A percentile compares a stretch with the other conserved stretches of the same genome.
phyloP scores from a whole-genome alignment of 805 yeast species.

The Zygosaccharomyces bailii region DNA sequence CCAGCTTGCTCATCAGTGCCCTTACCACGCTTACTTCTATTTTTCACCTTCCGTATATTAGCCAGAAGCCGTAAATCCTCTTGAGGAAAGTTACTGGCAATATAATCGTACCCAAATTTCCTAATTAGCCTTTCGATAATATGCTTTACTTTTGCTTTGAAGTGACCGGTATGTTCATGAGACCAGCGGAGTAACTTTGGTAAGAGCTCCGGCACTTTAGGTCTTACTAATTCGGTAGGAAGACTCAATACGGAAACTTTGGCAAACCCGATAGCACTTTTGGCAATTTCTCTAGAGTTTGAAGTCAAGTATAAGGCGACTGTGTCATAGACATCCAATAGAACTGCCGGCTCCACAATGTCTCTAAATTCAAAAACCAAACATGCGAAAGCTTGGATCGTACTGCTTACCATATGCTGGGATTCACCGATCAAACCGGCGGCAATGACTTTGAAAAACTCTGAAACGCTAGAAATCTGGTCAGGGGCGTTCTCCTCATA shows the following conservation, averaged over 20 bases:
- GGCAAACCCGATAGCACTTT: slow-evolving; percentile 89
- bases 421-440: slow-evolving; percentile 95
- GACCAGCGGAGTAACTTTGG: slow-evolving; percentile 84
- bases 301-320: slow-evolving; percentile 88
- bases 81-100: slow-evolving; percentile 83
- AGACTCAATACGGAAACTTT: slow-evolving; percentile 82
- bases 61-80: slow-evolving; percentile 79
- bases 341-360: slow-evolving; percentile 52
- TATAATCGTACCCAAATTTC: slow-evolving; percentile 83
- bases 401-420: slow-evolving; percentile 96
- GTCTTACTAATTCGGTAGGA: slow-evolving; percentile 70
- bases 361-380: slow-evolving; percentile 81
- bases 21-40: slow-evolving; percentile 74
- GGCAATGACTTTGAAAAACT: slow-evolving; percentile 86
- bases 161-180: slow-evolving; percentile 93
- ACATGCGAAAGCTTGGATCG: slow-evolving; percentile 85
- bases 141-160: slow-evolving; percentile 89
- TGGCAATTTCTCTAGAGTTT: slow-evolving; percentile 88
- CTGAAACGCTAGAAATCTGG: slow-evolving; percentile 63
- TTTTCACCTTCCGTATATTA: slow-evolving; percentile 81
- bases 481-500: slow-evolving; percentile 61
- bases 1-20: slow-evolving; percentile 32
- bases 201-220: slow-evolving; percentile 62
- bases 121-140: slow-evolving; percentile 87
- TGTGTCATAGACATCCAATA: slow-evolving; percentile 76